Conservation (phyloP, 768 basidiomycete species). For the Suillus subalutaceus region DNA sequence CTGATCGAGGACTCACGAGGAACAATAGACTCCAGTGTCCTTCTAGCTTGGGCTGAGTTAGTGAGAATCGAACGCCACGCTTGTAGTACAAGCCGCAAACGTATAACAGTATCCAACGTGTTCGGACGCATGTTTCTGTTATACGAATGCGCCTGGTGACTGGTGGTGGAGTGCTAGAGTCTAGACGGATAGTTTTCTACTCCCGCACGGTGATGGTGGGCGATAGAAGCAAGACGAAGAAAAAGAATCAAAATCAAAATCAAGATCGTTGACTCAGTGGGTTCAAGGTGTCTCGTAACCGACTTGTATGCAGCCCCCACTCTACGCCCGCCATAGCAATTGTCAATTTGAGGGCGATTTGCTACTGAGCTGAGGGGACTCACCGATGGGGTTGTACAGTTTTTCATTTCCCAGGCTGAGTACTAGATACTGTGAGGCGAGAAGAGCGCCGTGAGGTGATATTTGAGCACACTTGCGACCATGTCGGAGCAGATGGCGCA, state of each 20-base stretch:
- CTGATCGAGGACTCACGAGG: not conserved
- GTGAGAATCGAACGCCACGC: too few relatives aligned
- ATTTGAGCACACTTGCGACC: not conserved
- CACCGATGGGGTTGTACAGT: not conserved
- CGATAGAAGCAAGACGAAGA: not conserved
- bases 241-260: not conserved
- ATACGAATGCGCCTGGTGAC: not conserved
- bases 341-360: not conserved
- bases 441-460: not conserved
- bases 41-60: not conserved
- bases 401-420: not conserved
- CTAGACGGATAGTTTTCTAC: not conserved
- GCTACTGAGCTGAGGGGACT: not conserved
- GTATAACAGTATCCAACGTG: too few relatives aligned
- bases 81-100: too few relatives aligned
- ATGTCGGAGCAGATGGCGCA: not conserved
- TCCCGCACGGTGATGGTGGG: not conserved
- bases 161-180: not conserved
- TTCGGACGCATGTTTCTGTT: too few relatives aligned
- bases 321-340: not conserved
- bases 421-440: too few relatives aligned
- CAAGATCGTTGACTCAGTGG: not conserved
- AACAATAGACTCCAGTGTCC: not conserved
- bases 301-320: not conserved
- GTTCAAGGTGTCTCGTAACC: not conserved